These are phyloP conservation scores for Populus pruinosa DNA, from an alignment of 345 rosid species.

Conservation along the genomic window DNA sequence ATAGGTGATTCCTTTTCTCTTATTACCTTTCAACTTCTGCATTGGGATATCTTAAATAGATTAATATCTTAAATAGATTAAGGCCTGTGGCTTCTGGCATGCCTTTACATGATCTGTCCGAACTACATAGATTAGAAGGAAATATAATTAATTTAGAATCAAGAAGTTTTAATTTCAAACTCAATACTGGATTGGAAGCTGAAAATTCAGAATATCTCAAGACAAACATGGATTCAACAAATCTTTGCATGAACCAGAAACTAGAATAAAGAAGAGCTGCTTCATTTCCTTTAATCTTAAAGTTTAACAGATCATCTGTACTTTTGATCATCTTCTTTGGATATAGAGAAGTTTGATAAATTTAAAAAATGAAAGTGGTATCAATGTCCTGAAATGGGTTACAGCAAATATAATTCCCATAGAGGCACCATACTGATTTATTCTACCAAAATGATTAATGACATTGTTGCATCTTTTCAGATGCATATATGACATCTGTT, in stretches of 20 bases:
- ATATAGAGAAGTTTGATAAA: not conserved
- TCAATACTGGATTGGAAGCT: not conserved
- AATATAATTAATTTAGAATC: not conserved
- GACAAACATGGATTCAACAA: not conserved
- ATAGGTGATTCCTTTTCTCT: constrained; percentile 48
- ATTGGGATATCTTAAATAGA: not conserved
- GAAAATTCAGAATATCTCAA: not conserved
- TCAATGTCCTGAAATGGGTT: not conserved
- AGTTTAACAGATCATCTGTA: not conserved
- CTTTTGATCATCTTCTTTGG: not conserved
- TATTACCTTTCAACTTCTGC: not conserved
- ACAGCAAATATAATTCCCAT: not conserved
- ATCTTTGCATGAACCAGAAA: not conserved
- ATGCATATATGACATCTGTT: not conserved
- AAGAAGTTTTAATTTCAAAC: not conserved
- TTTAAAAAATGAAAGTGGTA: not conserved
- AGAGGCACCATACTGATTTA: not conserved
- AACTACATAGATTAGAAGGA: not conserved
- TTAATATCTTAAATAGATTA: not conserved
- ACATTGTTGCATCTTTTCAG: not conserved
- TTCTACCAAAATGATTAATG: not conserved
- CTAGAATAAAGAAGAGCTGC: not conserved
- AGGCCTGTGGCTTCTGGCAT: not conserved
- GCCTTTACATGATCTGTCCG: not conserved
- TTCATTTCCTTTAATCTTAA: not conserved